phyloP scores from a whole-genome alignment of 495 filamentous ascomycete species.

The Staphylotrichum longicolle region DNA sequence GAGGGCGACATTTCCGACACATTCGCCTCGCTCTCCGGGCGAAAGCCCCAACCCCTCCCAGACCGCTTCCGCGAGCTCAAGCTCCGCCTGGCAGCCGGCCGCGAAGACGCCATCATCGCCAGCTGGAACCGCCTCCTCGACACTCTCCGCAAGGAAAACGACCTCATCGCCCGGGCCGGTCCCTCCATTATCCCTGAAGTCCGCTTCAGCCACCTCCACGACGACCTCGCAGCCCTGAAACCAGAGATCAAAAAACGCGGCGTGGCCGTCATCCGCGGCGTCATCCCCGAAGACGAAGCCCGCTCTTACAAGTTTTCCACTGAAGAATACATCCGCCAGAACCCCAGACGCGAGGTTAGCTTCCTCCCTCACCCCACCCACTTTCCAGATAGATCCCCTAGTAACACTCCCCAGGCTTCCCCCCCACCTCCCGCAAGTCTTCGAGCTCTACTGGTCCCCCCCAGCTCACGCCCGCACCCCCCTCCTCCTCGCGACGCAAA shows the following conservation, averaged over 20 bases:
- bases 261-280: constrained; percentile 60
- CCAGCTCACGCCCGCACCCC: constrained; percentile 68
- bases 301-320: constrained; percentile 56
- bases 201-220: constrained; percentile 53
- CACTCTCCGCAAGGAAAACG: constrained; percentile 54
- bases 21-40: constrained; percentile 76
- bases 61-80: constrained; percentile 78
- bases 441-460: constrained; percentile 88
- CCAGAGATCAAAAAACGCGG: constrained; percentile 60
- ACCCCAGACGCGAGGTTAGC: constrained; percentile 55
- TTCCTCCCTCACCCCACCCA: neutral
- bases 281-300: constrained; percentile 59
- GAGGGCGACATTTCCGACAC: constrained; percentile 79
- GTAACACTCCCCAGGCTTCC: constrained; percentile 41
- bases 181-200: constrained; percentile 57
- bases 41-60: constrained; percentile 61
- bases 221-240: constrained; percentile 43
- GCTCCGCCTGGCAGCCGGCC: constrained; percentile 55
- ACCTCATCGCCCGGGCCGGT: constrained; percentile 41
- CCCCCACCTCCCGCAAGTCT: constrained; percentile 65
- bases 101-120: constrained; percentile 57
- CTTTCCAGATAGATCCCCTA: constrained; percentile 20
- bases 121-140: constrained; percentile 71
- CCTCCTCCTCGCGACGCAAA: constrained; percentile 67
- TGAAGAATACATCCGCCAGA: constrained; percentile 60